Evolutionary conservation across 345 rosid species (phyloP), one percentile per base, ranked within the genome.

Genomic region (Eucalyptus marginata): DNA sequence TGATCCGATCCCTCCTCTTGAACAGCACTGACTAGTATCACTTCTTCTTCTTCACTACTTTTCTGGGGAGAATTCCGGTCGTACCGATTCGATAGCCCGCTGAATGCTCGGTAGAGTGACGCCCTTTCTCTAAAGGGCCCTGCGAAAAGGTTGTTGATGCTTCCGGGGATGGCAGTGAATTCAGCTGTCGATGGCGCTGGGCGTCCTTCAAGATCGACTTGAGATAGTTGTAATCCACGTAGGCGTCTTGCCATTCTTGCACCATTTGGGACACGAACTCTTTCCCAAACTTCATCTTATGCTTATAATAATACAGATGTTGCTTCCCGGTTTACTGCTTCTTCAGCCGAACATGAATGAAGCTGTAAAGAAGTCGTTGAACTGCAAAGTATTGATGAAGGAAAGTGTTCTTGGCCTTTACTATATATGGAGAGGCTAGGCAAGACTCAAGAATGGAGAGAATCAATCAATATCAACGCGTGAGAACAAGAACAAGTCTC

Each of bases 201-300:
- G 92, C 89, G 36, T 94, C 90, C 87, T 86, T 66, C 6, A 95
- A 17, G 88, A 94, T 85, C 68, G 91, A 89, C 90, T 94, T 94
- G 62, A 96, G 91, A 24, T 93, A 95, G 88, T 90, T 89, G 79
- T 95, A 95, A 87, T 96, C 96, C 93, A 94, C 56, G 50, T 94
- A 95, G 25, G 97, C 97, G 71, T 93, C 96, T 13, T 93, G 92
- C 97, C 98, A 96, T 88, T 96, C 97, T 0, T 95, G 96, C 59
- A 95, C 98, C 93, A 89, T 96, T 92, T 93, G 94, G 84, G 90
- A 92, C 94, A 93, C 94, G 52, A 92, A 95, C 56, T 92, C 89
- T 88, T 95, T 96, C 13, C 96, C 95, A 16, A 94, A 96, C 90
- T 93, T 94, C 98, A 95, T 95, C 62, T 89, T 46, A 13, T 25